Conservation (phyloP, 345 rosid species). For the Moringa oleifera region DNA sequence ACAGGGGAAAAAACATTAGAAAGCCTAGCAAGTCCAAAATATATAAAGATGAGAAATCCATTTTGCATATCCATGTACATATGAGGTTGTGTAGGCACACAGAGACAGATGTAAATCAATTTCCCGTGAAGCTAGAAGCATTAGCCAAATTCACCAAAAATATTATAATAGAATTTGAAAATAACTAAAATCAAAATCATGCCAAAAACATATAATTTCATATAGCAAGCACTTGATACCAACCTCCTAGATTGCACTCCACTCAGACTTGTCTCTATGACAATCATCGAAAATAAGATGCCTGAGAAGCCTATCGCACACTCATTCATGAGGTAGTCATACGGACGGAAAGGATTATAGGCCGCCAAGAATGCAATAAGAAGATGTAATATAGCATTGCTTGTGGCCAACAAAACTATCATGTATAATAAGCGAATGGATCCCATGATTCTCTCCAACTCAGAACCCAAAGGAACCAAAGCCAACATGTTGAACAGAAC, state of each 20-base stretch:
- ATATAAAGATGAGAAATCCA: neutral
- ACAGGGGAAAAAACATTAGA: neutral
- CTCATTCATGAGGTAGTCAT: constrained; percentile 50
- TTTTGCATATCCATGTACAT: too few relatives aligned
- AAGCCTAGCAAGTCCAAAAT: neutral
- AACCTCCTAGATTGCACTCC: constrained; percentile 89
- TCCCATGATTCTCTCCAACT: constrained; percentile 96
- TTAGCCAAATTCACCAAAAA: neutral
- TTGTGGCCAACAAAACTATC: constrained; percentile 68
- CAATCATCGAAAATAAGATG: constrained; percentile 83
- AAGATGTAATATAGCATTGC: constrained; percentile 80
- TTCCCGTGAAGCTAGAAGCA: too few relatives aligned
- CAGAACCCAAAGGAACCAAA: constrained; percentile 91
- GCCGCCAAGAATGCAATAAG: constrained; percentile 56
- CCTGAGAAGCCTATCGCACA: constrained; percentile 96
- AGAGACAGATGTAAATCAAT: neutral
- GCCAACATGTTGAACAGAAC: constrained; percentile 96
- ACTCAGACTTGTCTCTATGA: constrained; percentile 91
- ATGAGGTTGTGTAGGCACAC: neutral
- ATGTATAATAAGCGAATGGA: constrained; percentile 75
- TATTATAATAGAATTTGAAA: neutral
- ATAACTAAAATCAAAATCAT: neutral
- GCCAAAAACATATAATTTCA: neutral
- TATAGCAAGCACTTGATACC: constrained; percentile 12
- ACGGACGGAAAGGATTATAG: constrained; percentile 51